Evolutionary conservation across 345 rosid genomes (phyloP), one percentile per base, ranked within the genome.

Genomic region (Salix koriyanagi): DNA sequence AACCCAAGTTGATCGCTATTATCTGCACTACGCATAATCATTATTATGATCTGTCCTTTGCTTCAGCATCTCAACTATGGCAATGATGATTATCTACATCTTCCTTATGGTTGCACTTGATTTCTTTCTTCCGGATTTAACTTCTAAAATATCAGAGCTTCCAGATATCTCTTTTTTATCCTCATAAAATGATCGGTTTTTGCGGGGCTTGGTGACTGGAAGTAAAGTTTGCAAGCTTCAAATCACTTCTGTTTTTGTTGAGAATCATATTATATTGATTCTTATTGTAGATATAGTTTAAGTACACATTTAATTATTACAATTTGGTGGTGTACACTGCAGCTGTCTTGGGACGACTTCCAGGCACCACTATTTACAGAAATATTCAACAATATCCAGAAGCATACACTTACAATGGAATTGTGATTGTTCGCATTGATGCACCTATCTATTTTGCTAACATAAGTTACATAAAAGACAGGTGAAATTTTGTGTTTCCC

Each of bases 261-360:
- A 36, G 41, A 66, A 30, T 54, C 67, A 66, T 66, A 21, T 37
- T 21, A 18, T n/a, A 67, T 3, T 34, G 23, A 9, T 19, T 15
- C 23, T 37, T 23, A 23, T 23, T 23, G 64, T 58, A 58, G 28
- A 58, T n/a, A 58, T n/a, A 58, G 64, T 58, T 67, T 67, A 37
- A 37, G 46, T n/a, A 37, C 6, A n/a, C 2, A 23, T 44, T 42
- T 2, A 39, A 21, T 10, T 2, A 19, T 42, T 10, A 67, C 50
- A 34, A 30, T 71, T 32, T 80, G 73, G 44, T 80, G 73, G 44
- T 72, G 67, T 77, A 62, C 62, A 34, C 73, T 80, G 84, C 88
- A 96, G 99, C 99, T 86, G 90, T 93, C 65, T 84, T 93, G 93
- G 99, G 99, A 15, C 94, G 98, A 58, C 98, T 93, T 84, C 99